Percentiles rank a stretch among this genome's conserved stretches.
Evolutionary conservation across 2,329 filamentous ascomycete genomes (phyloP).

Genomic region (Penicillium fuscoglaucum): DNA sequence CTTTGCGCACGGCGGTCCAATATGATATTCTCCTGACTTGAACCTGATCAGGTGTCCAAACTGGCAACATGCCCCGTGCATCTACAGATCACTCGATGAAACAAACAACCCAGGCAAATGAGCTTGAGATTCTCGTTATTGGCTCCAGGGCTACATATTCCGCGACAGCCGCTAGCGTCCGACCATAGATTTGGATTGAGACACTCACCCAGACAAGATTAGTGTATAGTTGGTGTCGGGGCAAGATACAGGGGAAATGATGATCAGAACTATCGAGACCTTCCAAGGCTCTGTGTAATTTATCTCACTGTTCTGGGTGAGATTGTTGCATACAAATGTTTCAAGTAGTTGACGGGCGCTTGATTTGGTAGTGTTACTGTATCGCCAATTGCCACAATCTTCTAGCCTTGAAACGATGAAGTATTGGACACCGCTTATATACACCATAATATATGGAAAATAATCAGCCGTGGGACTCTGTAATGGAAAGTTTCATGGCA

Average conservation of each 20-base stretch:
- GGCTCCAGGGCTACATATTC: slow-evolving; percentile 1
- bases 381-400: slow-evolving; percentile 2
- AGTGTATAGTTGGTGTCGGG: neutral
- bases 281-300: neutral
- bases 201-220: neutral
- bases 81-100: slow-evolving; percentile 1
- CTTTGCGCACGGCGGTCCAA: neutral
- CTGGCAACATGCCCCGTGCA: neutral
- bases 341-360: neutral
- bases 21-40: neutral
- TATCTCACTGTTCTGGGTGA: neutral
- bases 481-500: neutral
- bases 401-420: neutral
- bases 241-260: neutral
- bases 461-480: neutral
- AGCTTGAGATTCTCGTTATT: slow-evolving; percentile 2
- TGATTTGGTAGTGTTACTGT: neutral
- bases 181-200: slow-evolving; percentile 6
- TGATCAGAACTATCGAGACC: neutral
- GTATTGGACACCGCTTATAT: too few relatives aligned
- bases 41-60: slow-evolving; percentile 1
- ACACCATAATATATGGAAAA: neutral
- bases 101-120: slow-evolving; percentile 1
- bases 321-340: neutral
- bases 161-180: slow-evolving; percentile 9